phyloP scores from a whole-genome alignment of 192 early-diverging fungal genomes.

The Backusella liffmaniae region DNA sequence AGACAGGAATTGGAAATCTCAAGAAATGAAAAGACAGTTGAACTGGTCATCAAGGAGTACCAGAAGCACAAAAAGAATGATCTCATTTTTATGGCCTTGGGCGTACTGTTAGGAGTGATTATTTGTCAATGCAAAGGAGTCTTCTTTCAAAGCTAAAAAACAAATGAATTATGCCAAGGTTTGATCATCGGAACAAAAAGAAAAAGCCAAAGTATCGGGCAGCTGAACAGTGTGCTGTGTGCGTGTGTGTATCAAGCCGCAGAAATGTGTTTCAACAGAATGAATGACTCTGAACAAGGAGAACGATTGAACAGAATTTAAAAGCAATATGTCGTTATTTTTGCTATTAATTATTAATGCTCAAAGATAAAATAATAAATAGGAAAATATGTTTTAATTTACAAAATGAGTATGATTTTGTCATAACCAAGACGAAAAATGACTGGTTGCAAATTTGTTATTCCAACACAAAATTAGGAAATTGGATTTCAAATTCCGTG shows the following conservation, averaged over 20 bases:
- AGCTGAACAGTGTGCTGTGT: not conserved
- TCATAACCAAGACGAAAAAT: not conserved
- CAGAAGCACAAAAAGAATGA: slow-evolving; percentile 7
- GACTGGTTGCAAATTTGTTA: not conserved
- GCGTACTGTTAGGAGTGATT: not conserved
- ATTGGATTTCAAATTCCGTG: not conserved
- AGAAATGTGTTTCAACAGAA: not conserved
- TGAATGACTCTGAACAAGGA: not conserved
- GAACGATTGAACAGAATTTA: not conserved
- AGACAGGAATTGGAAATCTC: slow-evolving; percentile 3
- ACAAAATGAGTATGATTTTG: not conserved
- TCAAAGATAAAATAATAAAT: not conserved
- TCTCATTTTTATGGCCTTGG: not conserved
- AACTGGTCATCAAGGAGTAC: slow-evolving; percentile 12
- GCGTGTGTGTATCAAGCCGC: not conserved
- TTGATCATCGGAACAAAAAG: slow-evolving; percentile 6
- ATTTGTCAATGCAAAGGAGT: not conserved
- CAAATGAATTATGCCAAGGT: not conserved
- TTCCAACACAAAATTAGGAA: not conserved
- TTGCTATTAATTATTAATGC: not conserved
- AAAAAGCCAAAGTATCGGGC: not conserved
- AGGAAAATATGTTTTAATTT: not conserved
- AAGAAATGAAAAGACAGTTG: slow-evolving; percentile 5
- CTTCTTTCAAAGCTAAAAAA: not conserved
- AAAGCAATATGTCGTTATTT: not conserved